Evolutionary conservation across 2,329 filamentous ascomycete genomes (phyloP), one percentile per base, ranked within the genome.

Genomic region (Albophoma yamanashiensis): DNA sequence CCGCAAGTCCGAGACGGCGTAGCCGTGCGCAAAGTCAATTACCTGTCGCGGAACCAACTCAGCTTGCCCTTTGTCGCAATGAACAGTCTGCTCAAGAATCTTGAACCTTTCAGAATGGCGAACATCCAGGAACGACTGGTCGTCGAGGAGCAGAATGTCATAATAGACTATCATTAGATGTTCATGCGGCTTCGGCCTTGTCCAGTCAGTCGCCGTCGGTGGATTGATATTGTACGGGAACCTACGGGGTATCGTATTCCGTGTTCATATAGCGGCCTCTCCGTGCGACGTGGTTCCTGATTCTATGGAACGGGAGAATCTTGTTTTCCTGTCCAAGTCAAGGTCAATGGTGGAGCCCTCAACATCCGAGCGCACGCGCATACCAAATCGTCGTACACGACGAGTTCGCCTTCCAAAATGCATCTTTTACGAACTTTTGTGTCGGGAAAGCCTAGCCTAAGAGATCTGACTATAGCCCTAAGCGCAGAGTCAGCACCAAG

Each of bases 361-460:
- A 27, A n/a, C n/a, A 36, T 36, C 34, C 9, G 34, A 36, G 34
- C 34, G 34, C 34, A 15, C 31, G 11, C 8, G 65, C 72, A 56
- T 68, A 80, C 80, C 66, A 78, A 75, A 58, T 91, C 86, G 68
- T 83, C 89, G 72, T 87, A 95, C 1, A 93, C 87, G 7, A 94
- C 80, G 59, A 96, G 75, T 68, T 97, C 92, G 2, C 90, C 91
- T 67, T 96, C 88, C 0, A 96, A 71, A 53, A 96, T 93, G 65
- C 90, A 95, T 6, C 81, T 80, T 9, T 74, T 76, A 34, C 78
- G 80, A 63, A 96, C 73, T 14, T 75, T 80, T 69, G 88, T 88
- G 9, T 79, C 76, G 0, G 78, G 62, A 1, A 75, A 73, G 3
- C 85, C 85, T 40, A 95, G 78, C 9, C 78, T 78, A 6, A 96